Base-by-base conservation (phyloP, 1,284 basidiomycete genomes). In the Porogramme epimiltina region DNA sequence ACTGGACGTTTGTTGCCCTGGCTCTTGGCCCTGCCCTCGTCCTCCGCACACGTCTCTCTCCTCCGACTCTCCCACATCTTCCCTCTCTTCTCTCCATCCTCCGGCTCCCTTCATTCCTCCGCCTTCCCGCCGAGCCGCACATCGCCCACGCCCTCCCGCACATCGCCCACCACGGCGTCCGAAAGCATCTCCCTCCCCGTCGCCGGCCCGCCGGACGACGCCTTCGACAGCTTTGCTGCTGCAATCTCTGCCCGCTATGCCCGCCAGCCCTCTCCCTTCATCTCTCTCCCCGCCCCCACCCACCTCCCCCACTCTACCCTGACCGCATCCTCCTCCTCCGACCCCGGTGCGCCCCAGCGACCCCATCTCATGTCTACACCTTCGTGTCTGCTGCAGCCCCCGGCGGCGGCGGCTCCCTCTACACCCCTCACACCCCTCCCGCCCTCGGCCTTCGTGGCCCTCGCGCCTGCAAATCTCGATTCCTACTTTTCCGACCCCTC, bases 391-490 rank as follows among this genome's bases (percentile, higher is more conserved):
- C 49, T 54, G 45, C 62, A 56, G 36, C 47, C 46, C 15, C 20
- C 60, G 42, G 50, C 55, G 26, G 51, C 61, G 42, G 52, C 55
- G 26, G 47, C 48, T n/a, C 34, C 45, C 22, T 42, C 25, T 36
- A 33, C 54, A 11, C 42, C 54, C 15, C 37, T 53, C 34, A 42
- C 47, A 38, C 33, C 41, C 33, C 53, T 48, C 37, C 51, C 59
- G 13, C 49, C 56, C 23, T 54, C 47, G 40, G 59, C 62, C 42
- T 78, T 77, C 57, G 51, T 65, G 18, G 36, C 72, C 22, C 54
- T 76, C 11, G 18, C 60, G 1, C 69, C 77, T 6, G 57, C 64
- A 5, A 64, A 64, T 16, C 66, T 80, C 37, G 47, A 63, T 0
- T 37, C 61, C 2, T 60, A 71, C 52, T 60, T 79, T 25, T 55